These are phyloP conservation scores for Arabidopsis suecica DNA, from an alignment of 345 rosid species.

Conservation along the genomic window DNA sequence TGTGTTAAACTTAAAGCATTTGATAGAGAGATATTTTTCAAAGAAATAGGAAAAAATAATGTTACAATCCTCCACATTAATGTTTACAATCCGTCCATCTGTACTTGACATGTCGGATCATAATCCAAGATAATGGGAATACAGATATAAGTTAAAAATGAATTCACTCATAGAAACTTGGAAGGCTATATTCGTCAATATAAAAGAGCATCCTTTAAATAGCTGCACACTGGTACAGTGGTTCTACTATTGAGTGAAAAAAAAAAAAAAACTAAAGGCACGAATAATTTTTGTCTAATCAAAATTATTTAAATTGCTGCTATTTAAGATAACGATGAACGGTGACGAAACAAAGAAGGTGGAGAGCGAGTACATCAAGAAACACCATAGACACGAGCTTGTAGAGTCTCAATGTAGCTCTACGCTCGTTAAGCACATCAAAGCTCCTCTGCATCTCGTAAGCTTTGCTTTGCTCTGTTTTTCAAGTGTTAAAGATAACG, in stretches of 20 bases:
- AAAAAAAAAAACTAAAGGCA: no score
- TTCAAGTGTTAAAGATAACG: background rate
- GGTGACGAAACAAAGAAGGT: slow-evolving; percentile 2
- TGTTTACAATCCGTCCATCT: no score
- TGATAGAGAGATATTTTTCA: no score
- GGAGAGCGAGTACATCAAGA: slow-evolving; percentile 63
- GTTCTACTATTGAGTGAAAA: no score
- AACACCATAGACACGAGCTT: slow-evolving; percentile 62
- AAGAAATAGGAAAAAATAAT: no score
- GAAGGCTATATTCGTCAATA: no score
- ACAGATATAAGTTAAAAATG: background rate
- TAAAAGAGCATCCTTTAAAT: no score
- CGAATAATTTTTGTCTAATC: no score
- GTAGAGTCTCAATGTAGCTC: slow-evolving; percentile 74
- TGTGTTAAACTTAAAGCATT: background rate
- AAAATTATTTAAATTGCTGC: no score
- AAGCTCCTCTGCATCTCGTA: slow-evolving; percentile 87
- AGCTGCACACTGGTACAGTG: no score
- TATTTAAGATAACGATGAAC: background rate
- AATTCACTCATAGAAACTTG: no score
- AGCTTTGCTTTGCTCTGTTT: slow-evolving; percentile 26
- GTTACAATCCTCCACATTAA: no score
- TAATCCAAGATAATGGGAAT: background rate
- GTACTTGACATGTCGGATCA: background rate
- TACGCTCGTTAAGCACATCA: slow-evolving; percentile 75